phyloP scores from a whole-genome alignment of 305 asterid species.

The Ilex paraguariensis region DNA sequence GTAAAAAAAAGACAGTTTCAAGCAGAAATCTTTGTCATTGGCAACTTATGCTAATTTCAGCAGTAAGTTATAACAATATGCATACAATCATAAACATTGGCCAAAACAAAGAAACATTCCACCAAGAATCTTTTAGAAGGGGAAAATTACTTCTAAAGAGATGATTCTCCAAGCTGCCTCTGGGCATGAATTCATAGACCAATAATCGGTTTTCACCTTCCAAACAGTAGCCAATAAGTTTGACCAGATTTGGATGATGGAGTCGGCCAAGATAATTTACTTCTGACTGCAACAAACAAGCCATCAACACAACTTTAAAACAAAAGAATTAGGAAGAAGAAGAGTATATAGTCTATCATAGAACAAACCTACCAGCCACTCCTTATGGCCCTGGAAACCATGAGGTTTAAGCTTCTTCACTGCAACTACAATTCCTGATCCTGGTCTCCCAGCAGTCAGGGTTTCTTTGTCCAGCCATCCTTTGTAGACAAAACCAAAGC shows the following conservation, averaged over 20 bases:
- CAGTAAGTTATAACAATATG: no score
- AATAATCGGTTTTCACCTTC: conserved; percentile 67
- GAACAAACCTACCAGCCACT: conserved; percentile 72
- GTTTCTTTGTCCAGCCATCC: conserved; percentile 67
- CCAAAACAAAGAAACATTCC: background rate
- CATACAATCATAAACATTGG: background rate
- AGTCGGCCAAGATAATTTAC: conserved; percentile 73
- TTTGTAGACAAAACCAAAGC: conserved; percentile 71
- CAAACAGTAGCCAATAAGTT: conserved; percentile 69
- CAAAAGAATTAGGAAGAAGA: background rate
- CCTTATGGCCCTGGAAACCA: conserved; percentile 82
- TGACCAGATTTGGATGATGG: conserved; percentile 68
- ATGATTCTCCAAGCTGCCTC: conserved; percentile 73
- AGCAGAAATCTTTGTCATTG: no score
- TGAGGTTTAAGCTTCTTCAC: conserved; percentile 62
- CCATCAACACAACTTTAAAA: background rate
- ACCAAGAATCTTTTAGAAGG: no score
- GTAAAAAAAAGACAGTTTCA: conserved; percentile 8
- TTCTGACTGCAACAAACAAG: conserved; percentile 50
- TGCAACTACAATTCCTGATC: conserved; percentile 55
- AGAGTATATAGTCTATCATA: background rate
- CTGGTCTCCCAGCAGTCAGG: conserved; percentile 44
- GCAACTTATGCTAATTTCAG: no score
- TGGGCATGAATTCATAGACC: conserved; percentile 78
- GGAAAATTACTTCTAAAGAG: conserved; percentile 42